These are phyloP conservation scores for Penicillium malachiteum DNA, from an alignment of 495 filamentous ascomycete genomes.

Conservation along the genomic window DNA sequence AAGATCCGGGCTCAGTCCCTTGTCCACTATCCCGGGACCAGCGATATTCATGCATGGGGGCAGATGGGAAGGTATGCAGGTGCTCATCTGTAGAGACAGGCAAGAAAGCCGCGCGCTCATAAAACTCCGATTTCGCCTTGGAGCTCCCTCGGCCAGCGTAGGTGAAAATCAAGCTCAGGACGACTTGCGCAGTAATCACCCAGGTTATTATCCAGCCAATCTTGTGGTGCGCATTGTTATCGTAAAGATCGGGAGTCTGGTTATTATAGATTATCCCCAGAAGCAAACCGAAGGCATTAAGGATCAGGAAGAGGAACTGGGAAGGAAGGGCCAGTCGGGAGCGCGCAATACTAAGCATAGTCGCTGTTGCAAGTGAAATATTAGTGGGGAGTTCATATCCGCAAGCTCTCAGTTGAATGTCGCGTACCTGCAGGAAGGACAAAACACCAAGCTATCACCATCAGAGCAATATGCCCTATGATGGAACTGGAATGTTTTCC, in stretches of 20 bases:
- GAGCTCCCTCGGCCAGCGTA: conserved; percentile 43
- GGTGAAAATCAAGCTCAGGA: conserved; percentile 62
- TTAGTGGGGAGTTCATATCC: not conserved
- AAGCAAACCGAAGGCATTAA: conserved; percentile 70
- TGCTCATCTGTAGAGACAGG: conserved; percentile 65
- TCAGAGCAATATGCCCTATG: conserved; percentile 74
- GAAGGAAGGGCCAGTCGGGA: conserved; percentile 71
- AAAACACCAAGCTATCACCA: conserved; percentile 80
- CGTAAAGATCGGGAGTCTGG: conserved; percentile 84
- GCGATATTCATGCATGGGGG: conserved; percentile 50
- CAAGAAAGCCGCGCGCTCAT: conserved; percentile 57
- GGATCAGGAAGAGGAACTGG: conserved; percentile 72
- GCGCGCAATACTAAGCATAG: conserved; percentile 80
- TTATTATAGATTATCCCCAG: conserved; percentile 75
- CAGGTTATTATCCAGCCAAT: conserved; percentile 84
- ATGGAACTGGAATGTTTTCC: conserved; percentile 65
- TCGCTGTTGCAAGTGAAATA: conserved; percentile 46
- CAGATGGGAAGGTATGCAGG: conserved; percentile 53
- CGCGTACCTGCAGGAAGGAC: conserved; percentile 76
- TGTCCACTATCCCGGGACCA: conserved; percentile 88
- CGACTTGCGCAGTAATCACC: conserved; percentile 64
- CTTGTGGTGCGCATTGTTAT: conserved; percentile 84
- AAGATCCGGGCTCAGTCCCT: conserved; percentile 73
- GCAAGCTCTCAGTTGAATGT: not conserved
- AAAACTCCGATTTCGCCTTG: conserved; percentile 19